phyloP scores from a whole-genome alignment of 768 basidiomycete species.

The Mrakia frigida region DNA sequence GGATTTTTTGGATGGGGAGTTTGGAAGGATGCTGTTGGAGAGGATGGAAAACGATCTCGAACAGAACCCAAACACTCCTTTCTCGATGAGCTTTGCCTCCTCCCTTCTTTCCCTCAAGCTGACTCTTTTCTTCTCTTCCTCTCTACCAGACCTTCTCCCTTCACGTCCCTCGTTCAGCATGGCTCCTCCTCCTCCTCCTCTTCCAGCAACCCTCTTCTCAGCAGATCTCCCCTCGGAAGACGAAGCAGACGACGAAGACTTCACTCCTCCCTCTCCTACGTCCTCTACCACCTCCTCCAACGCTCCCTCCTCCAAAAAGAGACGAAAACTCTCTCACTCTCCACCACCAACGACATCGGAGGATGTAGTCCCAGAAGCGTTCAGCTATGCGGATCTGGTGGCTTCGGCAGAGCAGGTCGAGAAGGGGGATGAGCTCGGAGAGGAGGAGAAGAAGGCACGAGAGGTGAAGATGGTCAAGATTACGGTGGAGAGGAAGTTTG shows the following conservation, averaged over 20 bases:
- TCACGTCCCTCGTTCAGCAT: neutral
- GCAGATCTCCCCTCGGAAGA: slow-evolving; percentile 5
- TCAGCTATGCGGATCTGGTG: slow-evolving; percentile 1
- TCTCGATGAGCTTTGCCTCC: neutral
- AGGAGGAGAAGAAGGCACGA: neutral
- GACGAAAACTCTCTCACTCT: slow-evolving; percentile 3
- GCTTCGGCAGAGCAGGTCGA: neutral
- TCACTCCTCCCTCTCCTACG: neutral
- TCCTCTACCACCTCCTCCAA: slow-evolving; percentile 4
- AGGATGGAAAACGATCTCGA: neutral
- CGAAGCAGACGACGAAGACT: neutral
- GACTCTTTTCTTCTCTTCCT: neutral
- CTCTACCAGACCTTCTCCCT: neutral
- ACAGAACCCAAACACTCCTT: neutral
- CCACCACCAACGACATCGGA: neutral
- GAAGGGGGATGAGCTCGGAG: neutral
- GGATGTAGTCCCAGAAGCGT: neutral
- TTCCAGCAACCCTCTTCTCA: neutral
- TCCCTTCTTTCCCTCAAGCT: neutral
- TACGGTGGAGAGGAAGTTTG: slow-evolving; percentile 10
- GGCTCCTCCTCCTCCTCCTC: neutral
- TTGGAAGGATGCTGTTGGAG: too few relatives aligned
- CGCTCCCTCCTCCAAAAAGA: neutral
- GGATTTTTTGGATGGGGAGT: too few relatives aligned
- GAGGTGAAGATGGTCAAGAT: neutral